These are phyloP conservation scores for Yamadazyma aaseri DNA, from an alignment of 1,139 yeast genomes.

Conservation along the genomic window DNA sequence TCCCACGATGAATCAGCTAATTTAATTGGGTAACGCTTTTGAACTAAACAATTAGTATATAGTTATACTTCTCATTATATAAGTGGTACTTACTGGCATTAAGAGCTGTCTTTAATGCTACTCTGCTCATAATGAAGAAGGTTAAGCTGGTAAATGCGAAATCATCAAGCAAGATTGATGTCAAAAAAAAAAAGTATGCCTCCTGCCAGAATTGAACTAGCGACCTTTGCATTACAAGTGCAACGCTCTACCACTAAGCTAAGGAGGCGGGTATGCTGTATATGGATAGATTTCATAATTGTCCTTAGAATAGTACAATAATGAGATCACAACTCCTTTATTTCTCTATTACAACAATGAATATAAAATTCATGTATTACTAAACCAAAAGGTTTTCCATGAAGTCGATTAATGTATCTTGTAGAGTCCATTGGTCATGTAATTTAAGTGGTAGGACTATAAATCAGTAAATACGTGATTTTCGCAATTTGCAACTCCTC, in stretches of 20 bases:
- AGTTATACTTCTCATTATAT: too few relatives aligned
- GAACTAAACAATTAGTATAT: slow-evolving; percentile 38
- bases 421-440: too few relatives aligned
- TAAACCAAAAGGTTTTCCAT: too few relatives aligned
- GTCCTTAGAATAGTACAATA: too few relatives aligned
- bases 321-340: too few relatives aligned
- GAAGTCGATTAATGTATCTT: too few relatives aligned
- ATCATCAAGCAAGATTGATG: background rate
- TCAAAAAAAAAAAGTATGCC: slow-evolving; percentile 46
- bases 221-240: slow-evolving; percentile 96
- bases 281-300: too few relatives aligned
- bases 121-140: slow-evolving; percentile 26
- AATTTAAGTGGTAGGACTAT: too few relatives aligned
- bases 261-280: slow-evolving; percentile 75
- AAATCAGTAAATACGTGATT: too few relatives aligned
- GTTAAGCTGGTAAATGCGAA: background rate
- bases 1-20: slow-evolving; percentile 92
- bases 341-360: too few relatives aligned
- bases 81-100: slow-evolving; percentile 36
- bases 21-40: slow-evolving; percentile 66
- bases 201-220: slow-evolving; percentile 92
- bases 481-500: too few relatives aligned
- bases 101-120: slow-evolving; percentile 46
- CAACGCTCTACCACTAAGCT: slow-evolving; percentile 97
- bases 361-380: too few relatives aligned